A percentile compares a stretch with the other conserved stretches of the same genome.
phyloP scores from a whole-genome alignment of 805 yeast genomes.

The Lipomyces sp. region DNA sequence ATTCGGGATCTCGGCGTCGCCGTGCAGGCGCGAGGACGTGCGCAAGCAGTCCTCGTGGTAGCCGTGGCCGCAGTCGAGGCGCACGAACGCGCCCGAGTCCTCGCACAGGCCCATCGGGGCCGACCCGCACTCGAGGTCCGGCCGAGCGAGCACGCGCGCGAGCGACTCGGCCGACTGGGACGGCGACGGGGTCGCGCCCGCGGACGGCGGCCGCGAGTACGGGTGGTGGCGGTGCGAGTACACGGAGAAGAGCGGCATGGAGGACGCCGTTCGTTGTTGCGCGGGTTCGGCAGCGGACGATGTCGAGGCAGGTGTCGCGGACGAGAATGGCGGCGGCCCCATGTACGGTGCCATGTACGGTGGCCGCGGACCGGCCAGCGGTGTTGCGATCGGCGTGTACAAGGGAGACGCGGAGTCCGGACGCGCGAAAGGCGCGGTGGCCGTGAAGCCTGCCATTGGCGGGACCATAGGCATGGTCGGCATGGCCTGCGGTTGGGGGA shows the following conservation, averaged over 20 bases:
- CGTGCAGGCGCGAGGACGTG: constrained; percentile 34
- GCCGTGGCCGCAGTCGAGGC: constrained; percentile 35
- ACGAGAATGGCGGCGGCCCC: not conserved
- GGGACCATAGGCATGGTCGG: too few species aligned
- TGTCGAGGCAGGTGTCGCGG: constrained; percentile 1
- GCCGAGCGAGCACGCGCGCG: constrained; percentile 21
- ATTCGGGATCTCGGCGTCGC: constrained; percentile 34
- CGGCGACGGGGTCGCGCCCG: not conserved
- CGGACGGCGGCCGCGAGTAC: constrained; percentile 15
- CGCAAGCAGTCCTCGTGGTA: constrained; percentile 35
- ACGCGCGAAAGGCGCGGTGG: too few species aligned
- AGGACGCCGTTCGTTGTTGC: not conserved
- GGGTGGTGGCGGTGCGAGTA: constrained; percentile 24
- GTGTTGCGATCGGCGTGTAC: too few species aligned
- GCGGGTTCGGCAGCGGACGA: not conserved
- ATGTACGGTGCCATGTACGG: not conserved
- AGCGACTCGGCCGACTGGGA: not conserved
- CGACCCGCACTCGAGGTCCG: constrained; percentile 34
- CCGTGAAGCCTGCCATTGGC: too few species aligned
- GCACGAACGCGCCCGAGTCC: constrained; percentile 18
- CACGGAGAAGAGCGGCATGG: not conserved
- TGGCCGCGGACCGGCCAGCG: constrained; percentile 1
- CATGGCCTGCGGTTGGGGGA: too few species aligned
- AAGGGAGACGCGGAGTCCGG: too few species aligned
- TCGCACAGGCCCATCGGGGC: constrained; percentile 33